Evolutionary conservation across 1,139 yeast species (phyloP).

Genomic region (Yamadazyma songkhlaensis): DNA sequence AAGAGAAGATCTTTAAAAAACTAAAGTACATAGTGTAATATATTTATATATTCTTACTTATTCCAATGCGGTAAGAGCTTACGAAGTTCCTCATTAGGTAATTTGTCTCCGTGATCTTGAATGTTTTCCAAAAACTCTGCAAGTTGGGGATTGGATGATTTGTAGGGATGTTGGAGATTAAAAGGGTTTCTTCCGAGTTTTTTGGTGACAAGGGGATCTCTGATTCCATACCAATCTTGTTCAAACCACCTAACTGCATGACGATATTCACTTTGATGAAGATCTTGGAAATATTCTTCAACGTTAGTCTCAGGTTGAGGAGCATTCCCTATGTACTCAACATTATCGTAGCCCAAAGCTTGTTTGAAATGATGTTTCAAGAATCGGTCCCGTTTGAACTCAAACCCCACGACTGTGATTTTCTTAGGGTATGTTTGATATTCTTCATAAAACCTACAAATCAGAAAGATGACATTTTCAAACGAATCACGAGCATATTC

Average conservation of each 20-base stretch:
- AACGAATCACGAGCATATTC: slow-evolving; percentile 80
- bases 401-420: slow-evolving; percentile 68
- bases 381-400: slow-evolving; percentile 65
- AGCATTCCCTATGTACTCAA: slow-evolving; percentile 58
- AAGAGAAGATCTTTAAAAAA: slow-evolving; percentile 54
- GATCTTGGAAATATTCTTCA: slow-evolving; percentile 37
- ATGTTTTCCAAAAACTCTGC: slow-evolving; percentile 19
- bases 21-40: slow-evolving; percentile 4
- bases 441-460: slow-evolving; percentile 54
- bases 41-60: not conserved
- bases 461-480: slow-evolving; percentile 68
- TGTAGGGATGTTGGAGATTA: slow-evolving; percentile 43
- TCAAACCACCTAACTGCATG: slow-evolving; percentile 58
- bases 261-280: slow-evolving; percentile 45
- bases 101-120: slow-evolving; percentile 8
- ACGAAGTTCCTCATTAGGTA: slow-evolving; percentile 14
- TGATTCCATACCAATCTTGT: slow-evolving; percentile 61
- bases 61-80: slow-evolving; percentile 6
- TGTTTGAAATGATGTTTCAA: slow-evolving; percentile 48
- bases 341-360: slow-evolving; percentile 43
- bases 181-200: slow-evolving; percentile 63
- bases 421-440: slow-evolving; percentile 45
- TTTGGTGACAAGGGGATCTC: slow-evolving; percentile 34
- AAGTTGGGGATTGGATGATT: slow-evolving; percentile 24
- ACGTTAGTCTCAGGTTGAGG: slow-evolving; percentile 45